A percentile compares a stretch with the other conserved stretches of the same genome.
These are phyloP conservation scores for Trichaptum fuscoviolaceum DNA, from an alignment of 768 basidiomycete species.

Conservation along the genomic window DNA sequence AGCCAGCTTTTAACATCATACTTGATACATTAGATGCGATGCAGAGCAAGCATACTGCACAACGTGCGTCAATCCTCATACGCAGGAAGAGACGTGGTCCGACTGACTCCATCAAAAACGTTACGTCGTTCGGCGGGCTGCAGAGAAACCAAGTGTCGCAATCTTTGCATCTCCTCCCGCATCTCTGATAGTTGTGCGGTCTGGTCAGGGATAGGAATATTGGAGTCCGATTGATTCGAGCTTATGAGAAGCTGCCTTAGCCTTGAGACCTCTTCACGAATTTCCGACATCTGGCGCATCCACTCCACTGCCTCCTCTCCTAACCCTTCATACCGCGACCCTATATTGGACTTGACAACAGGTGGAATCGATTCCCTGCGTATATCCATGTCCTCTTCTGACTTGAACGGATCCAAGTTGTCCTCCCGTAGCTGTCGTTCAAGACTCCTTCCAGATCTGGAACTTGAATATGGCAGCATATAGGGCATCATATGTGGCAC, in stretches of 20 bases:
- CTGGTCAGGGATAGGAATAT: neutral
- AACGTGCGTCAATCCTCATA: neutral
- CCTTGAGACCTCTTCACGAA: neutral
- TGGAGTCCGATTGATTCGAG: neutral
- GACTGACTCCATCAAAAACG: neutral
- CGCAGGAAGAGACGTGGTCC: neutral
- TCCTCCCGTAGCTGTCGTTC: neutral
- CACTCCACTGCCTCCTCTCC: neutral
- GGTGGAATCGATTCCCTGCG: neutral
- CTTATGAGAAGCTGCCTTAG: neutral
- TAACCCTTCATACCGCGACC: neutral
- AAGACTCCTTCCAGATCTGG: neutral
- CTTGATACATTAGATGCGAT: too few relatives aligned
- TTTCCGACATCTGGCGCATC: neutral
- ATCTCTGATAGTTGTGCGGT: neutral
- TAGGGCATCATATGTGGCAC: too few relatives aligned
- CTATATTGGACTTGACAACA: neutral
- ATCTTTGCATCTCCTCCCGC: neutral
- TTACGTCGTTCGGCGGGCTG: neutral
- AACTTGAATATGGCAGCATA: neutral
- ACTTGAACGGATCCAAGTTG: neutral
- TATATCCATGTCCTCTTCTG: neutral
- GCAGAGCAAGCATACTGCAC: too few relatives aligned
- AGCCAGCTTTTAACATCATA: too few relatives aligned
- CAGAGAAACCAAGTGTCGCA: neutral